Percentiles rank a stretch among this genome's conserved stretches.
These are phyloP conservation scores for Juncus inflexus DNA, from an alignment of 176 grass and related monocot species.

Conservation along the genomic window DNA sequence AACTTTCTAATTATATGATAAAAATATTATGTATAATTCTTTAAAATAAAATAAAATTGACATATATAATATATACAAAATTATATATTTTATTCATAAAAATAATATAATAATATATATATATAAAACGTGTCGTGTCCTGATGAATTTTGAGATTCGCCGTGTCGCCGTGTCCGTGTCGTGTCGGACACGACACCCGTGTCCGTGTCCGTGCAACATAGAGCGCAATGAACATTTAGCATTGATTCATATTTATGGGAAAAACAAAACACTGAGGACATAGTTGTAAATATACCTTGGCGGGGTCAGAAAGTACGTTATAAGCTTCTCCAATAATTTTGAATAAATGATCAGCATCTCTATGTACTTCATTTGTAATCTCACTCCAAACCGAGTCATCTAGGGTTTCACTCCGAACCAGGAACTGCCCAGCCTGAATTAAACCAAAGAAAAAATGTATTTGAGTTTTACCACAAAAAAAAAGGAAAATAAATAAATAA, in stretches of 20 bases:
- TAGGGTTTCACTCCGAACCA: conserved; percentile 69
- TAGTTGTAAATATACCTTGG: conserved; percentile 52
- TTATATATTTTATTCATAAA: too few relatives aligned
- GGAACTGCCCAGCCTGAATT: conserved; percentile 65
- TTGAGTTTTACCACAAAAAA: background rate
- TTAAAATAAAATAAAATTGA: too few relatives aligned
- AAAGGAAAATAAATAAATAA: conserved; percentile 20
- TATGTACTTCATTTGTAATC: conserved; percentile 68
- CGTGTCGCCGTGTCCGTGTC: too few relatives aligned
- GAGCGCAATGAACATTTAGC: background rate
- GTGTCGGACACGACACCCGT: too few relatives aligned
- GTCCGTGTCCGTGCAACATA: too few relatives aligned
- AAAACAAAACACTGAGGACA: conserved; percentile 11
- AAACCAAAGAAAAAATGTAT: background rate
- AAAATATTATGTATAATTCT: too few relatives aligned
- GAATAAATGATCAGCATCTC: conserved; percentile 84
- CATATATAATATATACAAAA: too few relatives aligned
- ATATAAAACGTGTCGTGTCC: too few relatives aligned
- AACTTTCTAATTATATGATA: too few relatives aligned
- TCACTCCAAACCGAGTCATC: conserved; percentile 84
- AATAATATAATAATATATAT: too few relatives aligned
- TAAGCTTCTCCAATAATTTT: conserved; percentile 94
- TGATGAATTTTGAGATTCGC: too few relatives aligned
- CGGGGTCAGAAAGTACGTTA: conserved; percentile 79
- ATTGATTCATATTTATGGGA: background rate